Evolutionary conservation across 2,329 filamentous ascomycete species (phyloP), one percentile per base, ranked within the genome.

Genomic region (Pseudonectria buxi): DNA sequence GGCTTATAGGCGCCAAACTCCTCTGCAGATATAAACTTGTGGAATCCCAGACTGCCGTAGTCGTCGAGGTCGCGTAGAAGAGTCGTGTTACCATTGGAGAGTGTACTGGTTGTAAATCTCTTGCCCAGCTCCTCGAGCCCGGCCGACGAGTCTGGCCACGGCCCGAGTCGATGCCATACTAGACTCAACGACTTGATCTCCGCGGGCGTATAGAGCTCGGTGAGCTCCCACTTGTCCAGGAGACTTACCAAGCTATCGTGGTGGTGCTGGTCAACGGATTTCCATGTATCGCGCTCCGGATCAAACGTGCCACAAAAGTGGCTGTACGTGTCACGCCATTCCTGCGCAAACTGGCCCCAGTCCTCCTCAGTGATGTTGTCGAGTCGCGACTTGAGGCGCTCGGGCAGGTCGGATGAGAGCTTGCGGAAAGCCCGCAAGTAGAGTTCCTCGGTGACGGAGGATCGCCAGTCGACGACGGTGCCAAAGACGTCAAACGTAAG

Each of bases 391-490:
- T 67, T 72, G 7, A 76, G 57, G 6, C 59, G 45, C 9, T 64
- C 61, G 0, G 74, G 52, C 6, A 80, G 55, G 26, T 64, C 63
- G 24, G 79, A 65, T 3, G 66, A 63, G 11, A 54, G 53, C 47
- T 74, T 72, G 38, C 64, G 58, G 18, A 60, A 54, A 11, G 76
- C 71, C 26, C 69, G 67, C 10, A 65, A 53, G 15, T 62, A 56
- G 31, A 92, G 71, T 35, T 76, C 74, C 7, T 69, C 62, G 11
- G 70, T 74, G 14, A 92, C 76, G 2, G 78, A 76, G 26, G 67
- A 67, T 37, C 84, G 80, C 84, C 85, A 90, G 65, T 90, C 73
- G 30, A 92, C 85, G 44, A 81, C 77, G 1, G 86, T 92, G 46
- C 84, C 84, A 58, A 89, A 88, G 49, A 87, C 74, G 61, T 88